Evolutionary conservation across 192 early-diverging fungal genomes (phyloP).

Genomic region (Coemansia sp.): DNA sequence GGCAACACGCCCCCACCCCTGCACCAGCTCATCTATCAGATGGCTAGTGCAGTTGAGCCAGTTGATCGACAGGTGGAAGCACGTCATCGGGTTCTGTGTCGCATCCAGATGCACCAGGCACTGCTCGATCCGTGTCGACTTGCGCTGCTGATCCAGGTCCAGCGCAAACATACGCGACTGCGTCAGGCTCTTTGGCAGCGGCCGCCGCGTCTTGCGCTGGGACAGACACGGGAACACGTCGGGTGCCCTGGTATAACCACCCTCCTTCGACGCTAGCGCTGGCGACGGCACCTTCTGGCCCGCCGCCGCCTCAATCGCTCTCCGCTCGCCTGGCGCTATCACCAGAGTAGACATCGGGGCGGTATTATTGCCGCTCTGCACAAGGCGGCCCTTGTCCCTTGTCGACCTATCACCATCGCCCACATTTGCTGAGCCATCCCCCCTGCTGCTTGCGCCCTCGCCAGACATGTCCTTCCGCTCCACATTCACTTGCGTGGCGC

Average conservation of each 20-base stretch:
- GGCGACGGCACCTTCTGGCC: constrained; percentile 11
- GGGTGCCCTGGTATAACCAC: constrained; percentile 12
- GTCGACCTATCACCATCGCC: neutral
- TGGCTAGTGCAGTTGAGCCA: constrained; percentile 94
- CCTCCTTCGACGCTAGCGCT: neutral
- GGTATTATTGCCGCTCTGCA: neutral
- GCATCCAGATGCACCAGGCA: constrained; percentile 89
- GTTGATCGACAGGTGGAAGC: constrained; percentile 91
- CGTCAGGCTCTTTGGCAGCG: constrained; percentile 55
- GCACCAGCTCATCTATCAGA: constrained; percentile 82
- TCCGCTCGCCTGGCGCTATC: neutral
- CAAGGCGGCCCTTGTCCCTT: neutral
- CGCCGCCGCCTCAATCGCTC: neutral
- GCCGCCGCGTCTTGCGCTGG: constrained; percentile 20
- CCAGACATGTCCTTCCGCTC: neutral
- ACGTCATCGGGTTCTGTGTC: constrained; percentile 80
- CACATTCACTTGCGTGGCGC: neutral
- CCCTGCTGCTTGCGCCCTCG: neutral
- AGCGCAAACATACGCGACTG: constrained; percentile 70
- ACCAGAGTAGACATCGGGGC: neutral
- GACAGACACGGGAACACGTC: constrained; percentile 30
- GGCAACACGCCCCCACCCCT: constrained; percentile 73
- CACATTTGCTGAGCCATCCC: neutral
- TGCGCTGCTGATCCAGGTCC: constrained; percentile 79
- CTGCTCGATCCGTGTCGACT: constrained; percentile 75